phyloP scores from a whole-genome alignment of 2,329 filamentous ascomycete species.

The Orbilia oligospora region DNA sequence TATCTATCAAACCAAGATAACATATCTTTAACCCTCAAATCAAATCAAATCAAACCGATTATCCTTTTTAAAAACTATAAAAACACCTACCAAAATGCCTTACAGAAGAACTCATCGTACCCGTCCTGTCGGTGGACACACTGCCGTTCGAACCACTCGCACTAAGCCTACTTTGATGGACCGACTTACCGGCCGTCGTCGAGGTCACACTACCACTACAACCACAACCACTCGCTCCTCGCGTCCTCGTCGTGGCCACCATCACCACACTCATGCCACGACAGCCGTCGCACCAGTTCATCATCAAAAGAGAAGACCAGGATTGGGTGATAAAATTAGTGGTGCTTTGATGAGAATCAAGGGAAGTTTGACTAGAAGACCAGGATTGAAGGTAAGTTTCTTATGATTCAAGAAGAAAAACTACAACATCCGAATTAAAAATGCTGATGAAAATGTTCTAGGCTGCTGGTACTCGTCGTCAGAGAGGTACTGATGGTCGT shows the following conservation, averaged over 20 bases:
- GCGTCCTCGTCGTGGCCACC: slow-evolving; percentile 67
- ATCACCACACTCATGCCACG: slow-evolving; percentile 66
- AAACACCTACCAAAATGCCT: slow-evolving; percentile 30
- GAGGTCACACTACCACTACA: slow-evolving; percentile 67
- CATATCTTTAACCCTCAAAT: slow-evolving; percentile 2
- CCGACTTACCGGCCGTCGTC: slow-evolving; percentile 69
- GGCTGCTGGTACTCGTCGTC: slow-evolving; percentile 80
- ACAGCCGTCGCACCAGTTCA: slow-evolving; percentile 69
- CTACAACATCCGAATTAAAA: slow-evolving; percentile 27
- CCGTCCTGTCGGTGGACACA: slow-evolving; percentile 18
- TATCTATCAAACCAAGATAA: neutral
- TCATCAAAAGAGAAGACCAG: slow-evolving; percentile 78
- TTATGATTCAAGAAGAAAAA: slow-evolving; percentile 51
- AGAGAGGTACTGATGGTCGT: slow-evolving; percentile 81
- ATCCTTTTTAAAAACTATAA: neutral
- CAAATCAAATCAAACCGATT: no score
- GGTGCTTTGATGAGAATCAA: slow-evolving; percentile 82
- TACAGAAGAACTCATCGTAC: slow-evolving; percentile 28
- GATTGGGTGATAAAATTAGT: slow-evolving; percentile 81
- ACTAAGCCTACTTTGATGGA: slow-evolving; percentile 72
- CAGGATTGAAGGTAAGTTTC: slow-evolving; percentile 76
- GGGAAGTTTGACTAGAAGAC: slow-evolving; percentile 77
- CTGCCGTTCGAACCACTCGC: slow-evolving; percentile 67
- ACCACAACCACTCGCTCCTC: slow-evolving; percentile 68
- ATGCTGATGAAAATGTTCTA: slow-evolving; percentile 65